phyloP scores from a whole-genome alignment of 257 asterid genomes.

The Cinchona pubescens region DNA sequence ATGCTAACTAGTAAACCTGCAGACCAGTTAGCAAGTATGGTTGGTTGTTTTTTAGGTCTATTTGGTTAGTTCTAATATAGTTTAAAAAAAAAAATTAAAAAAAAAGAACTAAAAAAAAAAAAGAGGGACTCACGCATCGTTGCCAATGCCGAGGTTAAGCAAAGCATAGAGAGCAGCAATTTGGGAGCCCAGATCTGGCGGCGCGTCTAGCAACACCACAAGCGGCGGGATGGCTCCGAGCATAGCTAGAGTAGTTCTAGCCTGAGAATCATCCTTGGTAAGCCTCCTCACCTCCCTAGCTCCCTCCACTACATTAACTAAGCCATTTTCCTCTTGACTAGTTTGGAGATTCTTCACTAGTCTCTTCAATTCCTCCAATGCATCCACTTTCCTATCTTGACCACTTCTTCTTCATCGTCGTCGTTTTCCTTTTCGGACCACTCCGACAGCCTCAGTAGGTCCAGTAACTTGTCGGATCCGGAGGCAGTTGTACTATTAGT shows the following conservation, averaged over 20 bases:
- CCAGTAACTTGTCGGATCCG: conserved; percentile 68
- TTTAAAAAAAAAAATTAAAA: neutral
- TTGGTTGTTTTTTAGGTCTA: too few relatives aligned
- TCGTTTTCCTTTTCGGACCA: conserved; percentile 53
- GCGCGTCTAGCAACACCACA: conserved; percentile 54
- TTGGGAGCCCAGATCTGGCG: conserved; percentile 47
- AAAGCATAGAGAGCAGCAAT: conserved; percentile 77
- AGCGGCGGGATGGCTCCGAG: conserved; percentile 92
- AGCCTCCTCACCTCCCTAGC: conserved; percentile 73
- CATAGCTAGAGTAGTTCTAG: conserved; percentile 67
- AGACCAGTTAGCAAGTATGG: too few relatives aligned
- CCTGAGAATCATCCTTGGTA: conserved; percentile 55
- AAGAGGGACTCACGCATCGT: conserved; percentile 49
- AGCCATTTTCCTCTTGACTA: conserved; percentile 27
- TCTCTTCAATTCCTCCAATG: conserved; percentile 49
- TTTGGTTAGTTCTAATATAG: too few relatives aligned
- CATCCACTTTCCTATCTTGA: conserved; percentile 55
- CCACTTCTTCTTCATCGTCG: conserved; percentile 47
- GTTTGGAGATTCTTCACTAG: conserved; percentile 33
- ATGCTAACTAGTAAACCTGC: too few relatives aligned
- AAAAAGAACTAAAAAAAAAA: neutral
- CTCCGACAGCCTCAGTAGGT: conserved; percentile 61
- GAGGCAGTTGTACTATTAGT: neutral
- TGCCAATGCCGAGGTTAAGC: conserved; percentile 71
- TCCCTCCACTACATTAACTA: conserved; percentile 42